Evolutionary conservation across 768 basidiomycete species (phyloP).

Genomic region (Boletus fagicola): DNA sequence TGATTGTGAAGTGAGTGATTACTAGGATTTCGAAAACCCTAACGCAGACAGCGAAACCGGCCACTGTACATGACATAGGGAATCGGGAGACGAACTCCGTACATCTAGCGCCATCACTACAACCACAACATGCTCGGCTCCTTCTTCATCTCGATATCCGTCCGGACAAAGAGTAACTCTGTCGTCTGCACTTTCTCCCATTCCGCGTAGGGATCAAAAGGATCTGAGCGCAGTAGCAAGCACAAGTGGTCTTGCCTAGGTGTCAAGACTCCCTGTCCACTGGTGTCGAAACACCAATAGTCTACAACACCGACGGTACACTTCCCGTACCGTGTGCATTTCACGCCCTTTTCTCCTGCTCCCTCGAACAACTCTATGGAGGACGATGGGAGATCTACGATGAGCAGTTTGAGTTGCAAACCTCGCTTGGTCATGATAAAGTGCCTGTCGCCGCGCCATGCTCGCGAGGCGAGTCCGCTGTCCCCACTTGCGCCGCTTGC

Average conservation of each 20-base stretch:
- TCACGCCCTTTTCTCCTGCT: neutral
- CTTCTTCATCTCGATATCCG: slow-evolving; percentile 18
- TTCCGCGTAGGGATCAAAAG: slow-evolving; percentile 29
- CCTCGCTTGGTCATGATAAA: slow-evolving; percentile 35
- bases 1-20: neutral
- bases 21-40: neutral
- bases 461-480: neutral
- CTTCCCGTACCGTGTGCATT: slow-evolving; percentile 18
- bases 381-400: slow-evolving; percentile 22
- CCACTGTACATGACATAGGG: neutral
- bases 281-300: slow-evolving; percentile 35
- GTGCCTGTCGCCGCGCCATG: slow-evolving; percentile 29
- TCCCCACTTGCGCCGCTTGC: neutral
- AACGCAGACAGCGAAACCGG: neutral
- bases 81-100: too few species aligned
- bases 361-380: slow-evolving; percentile 20
- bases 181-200: slow-evolving; percentile 27
- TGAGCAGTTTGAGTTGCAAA: slow-evolving; percentile 27
- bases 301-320: slow-evolving; percentile 30
- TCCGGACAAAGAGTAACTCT: slow-evolving; percentile 27
- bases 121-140: slow-evolving; percentile 25
- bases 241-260: slow-evolving; percentile 31
- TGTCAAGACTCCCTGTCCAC: slow-evolving; percentile 21
- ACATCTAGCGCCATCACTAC: neutral
- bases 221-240: slow-evolving; percentile 27